Evolutionary conservation across 176 grass and related monocot species (phyloP).

Genomic region (Zoysia japonica): DNA sequence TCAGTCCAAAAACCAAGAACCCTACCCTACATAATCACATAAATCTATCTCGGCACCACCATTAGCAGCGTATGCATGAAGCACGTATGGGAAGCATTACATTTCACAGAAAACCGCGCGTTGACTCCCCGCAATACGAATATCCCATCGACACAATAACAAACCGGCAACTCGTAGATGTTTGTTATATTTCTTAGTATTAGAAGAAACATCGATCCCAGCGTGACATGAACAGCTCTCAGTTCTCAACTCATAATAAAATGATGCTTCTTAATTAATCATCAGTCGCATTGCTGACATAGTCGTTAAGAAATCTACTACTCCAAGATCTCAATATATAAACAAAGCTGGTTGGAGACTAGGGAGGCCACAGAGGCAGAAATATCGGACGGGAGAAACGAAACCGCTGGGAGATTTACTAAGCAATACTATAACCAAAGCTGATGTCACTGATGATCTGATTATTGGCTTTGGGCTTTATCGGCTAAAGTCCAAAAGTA

Average conservation of each 20-base stretch:
- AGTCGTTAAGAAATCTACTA: not conserved
- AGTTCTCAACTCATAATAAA: not conserved
- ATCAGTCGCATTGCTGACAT: not conserved
- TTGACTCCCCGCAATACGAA: slow-evolving; percentile 8
- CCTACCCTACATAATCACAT: too few relatives aligned
- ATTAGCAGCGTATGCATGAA: not conserved
- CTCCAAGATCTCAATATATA: too few relatives aligned
- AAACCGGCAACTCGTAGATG: not conserved
- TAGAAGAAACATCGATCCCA: not conserved
- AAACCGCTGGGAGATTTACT: not conserved
- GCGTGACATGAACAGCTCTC: not conserved
- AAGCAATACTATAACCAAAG: not conserved
- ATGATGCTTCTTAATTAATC: not conserved
- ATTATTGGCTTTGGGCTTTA: not conserved
- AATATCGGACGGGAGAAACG: not conserved
- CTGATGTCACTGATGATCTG: not conserved
- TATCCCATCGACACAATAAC: slow-evolving; percentile 26
- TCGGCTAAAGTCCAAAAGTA: too few relatives aligned
- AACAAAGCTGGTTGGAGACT: not conserved
- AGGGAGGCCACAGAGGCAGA: not conserved
- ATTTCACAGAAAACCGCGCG: not conserved
- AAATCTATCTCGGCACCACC: too few relatives aligned
- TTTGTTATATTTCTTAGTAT: not conserved
- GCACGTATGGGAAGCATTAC: not conserved
- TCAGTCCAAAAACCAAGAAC: not conserved